phyloP scores from a whole-genome alignment of 2,329 filamentous ascomycete genomes.

The Geosmithia flava region DNA sequence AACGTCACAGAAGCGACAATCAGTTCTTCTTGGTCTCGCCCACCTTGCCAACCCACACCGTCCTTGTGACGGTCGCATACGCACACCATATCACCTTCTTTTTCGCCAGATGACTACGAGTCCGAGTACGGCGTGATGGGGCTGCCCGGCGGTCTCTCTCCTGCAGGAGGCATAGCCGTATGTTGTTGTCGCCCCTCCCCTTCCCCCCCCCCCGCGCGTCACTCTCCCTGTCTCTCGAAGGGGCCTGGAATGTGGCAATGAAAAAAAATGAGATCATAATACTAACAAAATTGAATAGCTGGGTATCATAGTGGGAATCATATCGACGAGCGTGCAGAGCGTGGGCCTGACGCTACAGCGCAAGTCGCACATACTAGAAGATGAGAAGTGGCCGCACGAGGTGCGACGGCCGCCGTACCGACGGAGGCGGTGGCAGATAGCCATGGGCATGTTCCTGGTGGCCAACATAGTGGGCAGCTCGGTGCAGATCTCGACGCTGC shows the following conservation, averaged over 20 bases:
- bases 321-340: constrained; percentile 92
- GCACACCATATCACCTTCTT: constrained; percentile 7
- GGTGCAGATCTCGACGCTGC: constrained; percentile 93
- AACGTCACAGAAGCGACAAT: background rate
- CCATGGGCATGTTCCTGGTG: constrained; percentile 94
- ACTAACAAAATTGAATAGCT: too few species aligned
- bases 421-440: constrained; percentile 86
- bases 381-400: constrained; percentile 75
- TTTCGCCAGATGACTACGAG: constrained; percentile 33
- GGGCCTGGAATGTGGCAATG: too few species aligned
- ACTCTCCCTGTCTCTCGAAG: background rate
- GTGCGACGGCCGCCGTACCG: constrained; percentile 76
- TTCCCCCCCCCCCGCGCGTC: background rate
- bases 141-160: constrained; percentile 63
- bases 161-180: constrained; percentile 66
- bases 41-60: too few species aligned
- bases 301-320: constrained; percentile 81
- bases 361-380: constrained; percentile 96
- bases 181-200: constrained; percentile 15
- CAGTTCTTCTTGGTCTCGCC: too few species aligned
- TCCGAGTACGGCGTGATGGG: constrained; percentile 45
- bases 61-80: background rate
- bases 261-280: too few species aligned
- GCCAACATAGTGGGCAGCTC: constrained; percentile 91
- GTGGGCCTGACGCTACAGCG: constrained; percentile 90